Evolutionary conservation across 805 yeast genomes (phyloP), one percentile per base, ranked within the genome.

Genomic region (Candida fluviatilis): DNA sequence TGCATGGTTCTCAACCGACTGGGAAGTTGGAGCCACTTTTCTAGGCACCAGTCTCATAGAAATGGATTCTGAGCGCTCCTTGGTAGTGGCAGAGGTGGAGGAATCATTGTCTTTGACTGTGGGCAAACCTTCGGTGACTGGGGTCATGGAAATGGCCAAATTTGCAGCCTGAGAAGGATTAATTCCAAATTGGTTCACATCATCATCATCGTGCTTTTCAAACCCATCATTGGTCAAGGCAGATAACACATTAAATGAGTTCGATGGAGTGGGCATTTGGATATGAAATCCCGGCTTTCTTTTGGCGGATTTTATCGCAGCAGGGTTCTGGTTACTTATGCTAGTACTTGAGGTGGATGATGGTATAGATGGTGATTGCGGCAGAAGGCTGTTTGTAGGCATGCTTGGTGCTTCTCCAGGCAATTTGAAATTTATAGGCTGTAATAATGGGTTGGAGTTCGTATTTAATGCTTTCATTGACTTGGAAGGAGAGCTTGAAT

Each of bases 251-350:
- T 55, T 57, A 19, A 62, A 43, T 2, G 65, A 49, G 37, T 52
- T 57, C 0, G 80, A 71, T 1, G 91, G 90, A 2, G 78, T 71
- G 3, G 90, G 91, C 89, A 84, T 83, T 54, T 83, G 89, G 15
- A 84, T 68, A 42, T 78, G 76, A 31, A 82, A 58, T 25, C 80
- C 57, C 1, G 57, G 55, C 34, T 50, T 43, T 23, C 44, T 39
- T 37, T 35, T 43, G 6, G 18, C 27, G 2, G 47, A 30, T n/a
- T 42, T 38, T n/a, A 30, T 32, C 36, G 50, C 54, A 17, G 46
- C 14, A 32, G 15, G 4, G 18, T 24, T n/a, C n/a, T 25, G 37
- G 13, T 31, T 13, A 24, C 4, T 33, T 18, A 21, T n/a, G 15
- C 12, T 31, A n/a, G 24, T 8, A 13, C 14, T 23, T 28, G 36